Evolutionary conservation across 371 early-diverging fungal species (phyloP), one percentile per base, ranked within the genome.

Genomic region (Umbelopsis sp.): DNA sequence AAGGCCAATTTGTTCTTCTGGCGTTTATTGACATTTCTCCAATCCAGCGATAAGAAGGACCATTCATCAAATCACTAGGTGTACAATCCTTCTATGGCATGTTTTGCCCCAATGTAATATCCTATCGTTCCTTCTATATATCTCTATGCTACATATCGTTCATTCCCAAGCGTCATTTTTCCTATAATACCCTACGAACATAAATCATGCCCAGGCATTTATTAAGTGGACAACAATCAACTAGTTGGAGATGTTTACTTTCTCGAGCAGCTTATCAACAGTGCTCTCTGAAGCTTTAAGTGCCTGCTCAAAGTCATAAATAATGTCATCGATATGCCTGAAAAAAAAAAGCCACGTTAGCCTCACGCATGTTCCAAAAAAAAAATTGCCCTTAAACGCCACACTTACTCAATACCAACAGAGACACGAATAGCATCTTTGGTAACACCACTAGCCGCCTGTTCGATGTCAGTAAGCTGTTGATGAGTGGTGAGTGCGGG

Each of bases 291-390:
- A 77, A 57, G 65, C 63, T 37, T 72, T 72, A 41, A 86, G 68
- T 22, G 89, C 89, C 71, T 86, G 84, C 9, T 80, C 84, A 78
- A 92, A 89, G 71, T 92, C 92, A 66, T 81, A 89, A 74, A 88
- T 93, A 78, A 96, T 94, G 72, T 96, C 96, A 57, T 94, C 92
- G 72, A 96, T 95, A 74, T 96, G 92, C 50, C 74, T 73, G 69
- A 38, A 53, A 51, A 38, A 18, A 24, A 22, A 53, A 44, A 41
- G 14, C 44, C 11, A 63, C 0, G 20, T 9, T 14, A 44, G 52
- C 12, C 10, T 38, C 1, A 45, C 5, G 6, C 6, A 46, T 3
- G 64, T 67, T 3, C 24, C 5, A 25, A 8, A 18, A 5, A 35
- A 32, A 48, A 37, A 63, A 41, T 29, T 22, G 22, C 22, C 22